Conservation (phyloP, 805 yeast species). For the Zygoascus ofunaensis region DNA sequence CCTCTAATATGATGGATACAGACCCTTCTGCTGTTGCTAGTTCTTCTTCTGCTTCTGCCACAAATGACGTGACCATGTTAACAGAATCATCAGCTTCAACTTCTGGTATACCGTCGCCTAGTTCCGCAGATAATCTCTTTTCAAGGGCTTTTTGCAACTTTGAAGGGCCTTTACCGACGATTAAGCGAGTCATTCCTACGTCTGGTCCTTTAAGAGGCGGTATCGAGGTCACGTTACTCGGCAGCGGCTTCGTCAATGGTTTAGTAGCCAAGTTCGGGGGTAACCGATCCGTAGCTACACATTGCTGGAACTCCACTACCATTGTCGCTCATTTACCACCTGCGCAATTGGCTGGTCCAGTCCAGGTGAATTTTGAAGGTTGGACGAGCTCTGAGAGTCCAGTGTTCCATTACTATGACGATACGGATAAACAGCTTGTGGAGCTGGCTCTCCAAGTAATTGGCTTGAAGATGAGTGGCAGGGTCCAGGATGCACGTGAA, state of each 20-base stretch:
- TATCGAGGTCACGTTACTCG: conserved; percentile 83
- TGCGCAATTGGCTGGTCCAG: conserved; percentile 82
- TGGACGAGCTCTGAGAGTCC: conserved; percentile 38
- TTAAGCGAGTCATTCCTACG: conserved; percentile 85
- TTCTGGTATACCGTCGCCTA: not conserved
- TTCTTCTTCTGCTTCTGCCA: not conserved
- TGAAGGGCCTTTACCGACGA: conserved; percentile 38
- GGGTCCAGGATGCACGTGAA: conserved; percentile 86
- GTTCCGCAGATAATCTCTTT: not conserved
- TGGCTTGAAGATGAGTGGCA: conserved; percentile 94
- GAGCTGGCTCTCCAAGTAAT: conserved; percentile 95
- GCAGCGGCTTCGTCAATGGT: conserved; percentile 79
- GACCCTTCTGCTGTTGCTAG: not conserved
- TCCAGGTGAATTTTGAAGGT: conserved; percentile 70
- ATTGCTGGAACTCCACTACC: conserved; percentile 93
- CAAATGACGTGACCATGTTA: no score
- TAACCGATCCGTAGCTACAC: conserved; percentile 48
- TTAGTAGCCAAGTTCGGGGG: conserved; percentile 78
- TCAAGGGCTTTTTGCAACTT: conserved; percentile 18
- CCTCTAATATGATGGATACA: no score
- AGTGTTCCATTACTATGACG: conserved; percentile 86
- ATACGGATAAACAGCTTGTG: conserved; percentile 87
- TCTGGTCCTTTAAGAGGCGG: conserved; percentile 96
- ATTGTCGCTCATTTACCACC: conserved; percentile 93
- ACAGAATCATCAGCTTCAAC: not conserved